phyloP scores from a whole-genome alignment of 345 rosid species.

The Ceriops decandra region DNA sequence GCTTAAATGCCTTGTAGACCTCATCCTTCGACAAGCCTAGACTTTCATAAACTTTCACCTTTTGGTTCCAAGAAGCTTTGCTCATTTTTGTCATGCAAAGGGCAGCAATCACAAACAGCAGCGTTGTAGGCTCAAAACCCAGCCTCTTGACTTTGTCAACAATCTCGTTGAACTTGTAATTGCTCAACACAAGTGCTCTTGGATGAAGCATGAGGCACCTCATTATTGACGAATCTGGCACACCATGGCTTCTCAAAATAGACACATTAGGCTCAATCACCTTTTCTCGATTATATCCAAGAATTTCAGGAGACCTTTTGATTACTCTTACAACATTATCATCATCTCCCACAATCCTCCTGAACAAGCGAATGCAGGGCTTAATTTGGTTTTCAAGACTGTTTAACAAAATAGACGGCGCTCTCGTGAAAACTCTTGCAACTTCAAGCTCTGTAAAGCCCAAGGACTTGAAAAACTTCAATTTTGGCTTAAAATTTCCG shows the following conservation, averaged over 20 bases:
- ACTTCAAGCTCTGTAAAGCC: conserved; percentile 15
- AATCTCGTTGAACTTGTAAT: conserved; percentile 3
- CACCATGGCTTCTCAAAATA: conserved; percentile 1
- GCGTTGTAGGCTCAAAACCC: conserved; percentile 15
- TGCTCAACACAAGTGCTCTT: background rate
- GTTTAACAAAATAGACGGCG: conserved; percentile 14
- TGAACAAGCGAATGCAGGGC: conserved; percentile 9
- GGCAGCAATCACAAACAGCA: conserved; percentile 11
- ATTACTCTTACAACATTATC: conserved; percentile 13
- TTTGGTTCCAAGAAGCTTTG: conserved; percentile 9
- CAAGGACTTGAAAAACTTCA: conserved; percentile 19
- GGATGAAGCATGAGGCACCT: background rate
- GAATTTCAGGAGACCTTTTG: background rate
- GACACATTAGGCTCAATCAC: background rate
- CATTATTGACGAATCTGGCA: background rate
- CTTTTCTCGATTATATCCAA: background rate
- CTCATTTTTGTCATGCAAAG: background rate
- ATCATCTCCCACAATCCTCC: conserved; percentile 9
- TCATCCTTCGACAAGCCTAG: conserved; percentile 18
- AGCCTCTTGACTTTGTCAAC: conserved; percentile 8
- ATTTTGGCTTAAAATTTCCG: conserved; percentile 16
- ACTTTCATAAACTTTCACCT: conserved; percentile 13
- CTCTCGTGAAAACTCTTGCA: conserved; percentile 4
- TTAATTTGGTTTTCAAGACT: conserved; percentile 21
- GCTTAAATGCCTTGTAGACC: conserved; percentile 6